These are phyloP conservation scores for Mycena haematopus DNA, from an alignment of 768 basidiomycete genomes.

Conservation along the genomic window DNA sequence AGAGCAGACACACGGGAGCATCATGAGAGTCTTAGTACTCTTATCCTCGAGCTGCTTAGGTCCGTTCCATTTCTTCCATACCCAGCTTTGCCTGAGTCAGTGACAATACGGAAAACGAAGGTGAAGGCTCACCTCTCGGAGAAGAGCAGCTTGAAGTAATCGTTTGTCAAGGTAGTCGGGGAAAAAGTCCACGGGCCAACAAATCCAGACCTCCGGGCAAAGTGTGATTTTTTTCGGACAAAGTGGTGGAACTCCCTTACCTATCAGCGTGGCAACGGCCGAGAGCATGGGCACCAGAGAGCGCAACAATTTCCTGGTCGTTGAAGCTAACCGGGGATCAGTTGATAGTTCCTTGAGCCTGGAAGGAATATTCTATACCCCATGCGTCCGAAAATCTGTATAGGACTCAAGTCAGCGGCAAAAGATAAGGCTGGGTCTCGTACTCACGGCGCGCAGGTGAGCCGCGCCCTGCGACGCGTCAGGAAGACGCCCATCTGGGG, in stretches of 20 bases:
- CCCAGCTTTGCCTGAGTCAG: constrained; percentile 57
- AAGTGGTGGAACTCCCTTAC: constrained; percentile 40
- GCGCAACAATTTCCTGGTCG: constrained; percentile 97
- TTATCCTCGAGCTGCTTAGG: constrained; percentile 96
- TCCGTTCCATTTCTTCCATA: constrained; percentile 95
- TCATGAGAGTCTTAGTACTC: constrained; percentile 89
- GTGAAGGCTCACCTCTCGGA: constrained; percentile 69
- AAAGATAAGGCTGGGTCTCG: constrained; percentile 11
- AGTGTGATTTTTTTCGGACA: neutral
- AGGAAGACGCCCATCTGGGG: constrained; percentile 89
- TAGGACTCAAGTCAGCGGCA: constrained; percentile 12
- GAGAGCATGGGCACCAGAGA: constrained; percentile 92
- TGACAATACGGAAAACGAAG: too few species aligned
- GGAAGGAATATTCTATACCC: constrained; percentile 47
- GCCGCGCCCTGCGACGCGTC: constrained; percentile 84
- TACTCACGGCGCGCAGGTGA: constrained; percentile 79
- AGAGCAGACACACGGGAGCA: constrained; percentile 79
- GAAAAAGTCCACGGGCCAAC: constrained; percentile 97
- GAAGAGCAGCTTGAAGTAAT: constrained; percentile 85
- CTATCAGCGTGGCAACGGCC: constrained; percentile 92
- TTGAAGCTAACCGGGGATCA: constrained; percentile 61
- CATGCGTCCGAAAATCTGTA: constrained; percentile 89
- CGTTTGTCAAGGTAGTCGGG: constrained; percentile 86
- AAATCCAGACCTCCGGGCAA: constrained; percentile 66
- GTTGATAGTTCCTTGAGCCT: neutral